Base-by-base conservation (phyloP, 192 early-diverging fungal species). In the Backusella psychrophila region DNA sequence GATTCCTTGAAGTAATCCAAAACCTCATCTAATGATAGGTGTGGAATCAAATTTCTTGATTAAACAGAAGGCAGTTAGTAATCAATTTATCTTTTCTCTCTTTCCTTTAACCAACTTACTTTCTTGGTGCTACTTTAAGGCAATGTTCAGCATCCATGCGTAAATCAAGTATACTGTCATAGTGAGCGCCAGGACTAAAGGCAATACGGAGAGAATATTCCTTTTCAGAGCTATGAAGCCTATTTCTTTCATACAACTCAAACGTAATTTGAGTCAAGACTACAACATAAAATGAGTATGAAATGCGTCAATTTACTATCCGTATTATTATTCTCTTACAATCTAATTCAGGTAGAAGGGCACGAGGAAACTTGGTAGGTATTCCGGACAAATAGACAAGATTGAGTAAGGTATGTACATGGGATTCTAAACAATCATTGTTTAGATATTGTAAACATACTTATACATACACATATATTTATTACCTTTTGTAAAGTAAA, bases 251-350 rank as follows among this genome's bases (percentile, higher is more conserved):
- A 72, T 98, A 96, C 3, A 99, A 83, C 82, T 99, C 97, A 84
- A 99, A 98, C 6, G 94, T 96, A 69, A 99, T 99, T 75, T 99
- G 97, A 1, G 97, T 98, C 65, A 99, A 81, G 80, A 96, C 93
- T 95, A 77, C 23, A 44, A 14, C 69, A 63, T 29, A 29, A 14
- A 63, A 23, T 63, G 21, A 63, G 23, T 63, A 63, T 3, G 3
- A 63, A 26, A 29, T 29, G n/a, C n/a, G 23, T 56, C 21, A 2
- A 63, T 63, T 3, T 29, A 63, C 23, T 63, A 53, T 49, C 15
- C n/a, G 6, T 49, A 49, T 49, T n/a, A 17, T 17, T 44, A 14
- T 44, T 44, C 42, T 63, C 88, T 85, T 85, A 95, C 94, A 99
- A 76, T 99, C 97, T 19, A 99, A 83, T 84, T 99, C 97, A 31